Base-by-base conservation (phyloP, 306 rosid species). In the Prosopis cineraria region DNA sequence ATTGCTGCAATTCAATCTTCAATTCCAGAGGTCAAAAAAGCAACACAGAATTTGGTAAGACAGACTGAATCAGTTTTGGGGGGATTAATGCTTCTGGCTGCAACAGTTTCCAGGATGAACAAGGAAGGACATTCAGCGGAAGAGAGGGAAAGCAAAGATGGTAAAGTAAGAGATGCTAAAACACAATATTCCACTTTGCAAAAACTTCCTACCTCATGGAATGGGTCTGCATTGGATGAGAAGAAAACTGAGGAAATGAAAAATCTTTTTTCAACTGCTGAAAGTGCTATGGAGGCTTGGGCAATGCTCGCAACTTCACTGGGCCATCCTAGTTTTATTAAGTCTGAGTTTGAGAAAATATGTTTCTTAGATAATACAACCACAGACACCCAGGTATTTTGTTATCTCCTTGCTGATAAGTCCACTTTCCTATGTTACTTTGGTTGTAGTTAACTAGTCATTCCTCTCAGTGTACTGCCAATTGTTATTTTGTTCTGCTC, bases 201-300 rank as follows among this genome's bases (percentile, higher is more conserved):
- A 73, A 66, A 82, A 83, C 41, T 89, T 83, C 74, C 81, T 70
- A 75, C 55, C 79, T 78, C 90, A 59, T 43, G 34, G 58, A 87
- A 83, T 72, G 89, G 79, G 36, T 72, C 74, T 50, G 40, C 73
- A 63, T 73, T 92, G 82, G 91, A 87, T 63, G 93, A 89, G 85
- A 86, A 88, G 78, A 85, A 79, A 77, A 86, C 89, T 43, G 89
- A 89, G 81, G 98, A 94, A 83, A 94, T 92, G 97, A 92, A 70
- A 88, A 84, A 74, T 53, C 95, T 94, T 59, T 94, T 94, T 78
- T 88, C 89, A 79, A 88, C 92, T 66, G 98, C 98, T 37, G 98
- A 94, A 87, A 94, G 87, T 83, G 98, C 98, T 58, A 78, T 94
- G 85, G 98, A 94, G 87, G 98, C 98, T 55, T 94, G 98, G 98